Evolutionary conservation across 768 basidiomycete genomes (phyloP).

Genomic region (Fibroporia radiculosa): DNA sequence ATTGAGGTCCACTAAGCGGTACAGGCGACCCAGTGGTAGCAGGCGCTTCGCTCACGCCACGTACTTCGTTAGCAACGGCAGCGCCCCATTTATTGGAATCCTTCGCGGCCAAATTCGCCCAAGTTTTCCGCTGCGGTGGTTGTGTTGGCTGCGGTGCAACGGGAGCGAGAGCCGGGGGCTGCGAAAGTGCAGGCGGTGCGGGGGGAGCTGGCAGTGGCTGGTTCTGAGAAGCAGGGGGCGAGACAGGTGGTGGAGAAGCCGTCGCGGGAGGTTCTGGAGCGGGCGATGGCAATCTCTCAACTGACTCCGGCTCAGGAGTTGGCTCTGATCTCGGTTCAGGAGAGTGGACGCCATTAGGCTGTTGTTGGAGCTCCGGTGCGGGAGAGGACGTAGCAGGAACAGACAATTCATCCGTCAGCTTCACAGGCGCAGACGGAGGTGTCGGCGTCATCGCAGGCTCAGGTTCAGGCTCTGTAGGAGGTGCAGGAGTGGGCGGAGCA

Average conservation of each 20-base stretch:
- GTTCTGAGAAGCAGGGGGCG: conserved; percentile 27
- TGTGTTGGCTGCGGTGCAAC: conserved; percentile 31
- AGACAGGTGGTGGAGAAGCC: conserved; percentile 22
- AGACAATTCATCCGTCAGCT: conserved; percentile 24
- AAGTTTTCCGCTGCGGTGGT: conserved; percentile 62
- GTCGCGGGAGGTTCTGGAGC: conserved; percentile 20
- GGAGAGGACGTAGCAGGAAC: conserved; percentile 33
- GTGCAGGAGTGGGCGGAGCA: conserved; percentile 27
- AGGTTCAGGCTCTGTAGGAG: conserved; percentile 25
- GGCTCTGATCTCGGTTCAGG: conserved; percentile 25
- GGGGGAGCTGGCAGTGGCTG: conserved; percentile 24
- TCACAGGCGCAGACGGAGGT: conserved; percentile 33
- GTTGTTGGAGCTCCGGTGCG: conserved; percentile 31
- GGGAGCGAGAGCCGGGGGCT: conserved; percentile 22
- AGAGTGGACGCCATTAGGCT: conserved; percentile 35
- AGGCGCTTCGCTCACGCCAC: conserved; percentile 64
- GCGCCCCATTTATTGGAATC: conserved; percentile 82
- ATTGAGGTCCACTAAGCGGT: conserved; percentile 21
- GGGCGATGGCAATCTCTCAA: conserved; percentile 25
- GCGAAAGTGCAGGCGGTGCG: conserved; percentile 24
- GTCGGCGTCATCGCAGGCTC: conserved; percentile 30
- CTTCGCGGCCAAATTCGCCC: conserved; percentile 87
- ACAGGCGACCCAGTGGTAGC: conserved; percentile 30
- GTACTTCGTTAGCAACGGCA: conserved; percentile 69
- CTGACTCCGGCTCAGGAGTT: conserved; percentile 22